Base-by-base conservation (phyloP, 768 basidiomycete species). In the Boletus vermiculosoides region DNA sequence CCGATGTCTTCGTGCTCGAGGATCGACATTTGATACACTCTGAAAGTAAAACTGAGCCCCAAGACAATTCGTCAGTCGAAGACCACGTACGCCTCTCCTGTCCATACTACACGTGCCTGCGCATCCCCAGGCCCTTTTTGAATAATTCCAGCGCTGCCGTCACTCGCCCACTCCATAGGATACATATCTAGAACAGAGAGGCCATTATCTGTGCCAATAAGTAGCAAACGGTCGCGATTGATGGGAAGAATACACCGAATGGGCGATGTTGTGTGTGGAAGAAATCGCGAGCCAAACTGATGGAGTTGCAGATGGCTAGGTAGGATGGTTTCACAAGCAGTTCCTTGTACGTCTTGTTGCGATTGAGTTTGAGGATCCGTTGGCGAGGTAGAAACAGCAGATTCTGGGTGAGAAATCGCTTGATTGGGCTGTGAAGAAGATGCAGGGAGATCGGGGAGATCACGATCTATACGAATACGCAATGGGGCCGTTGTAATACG, bases 111-210 rank as follows among this genome's bases (percentile, higher is more conserved):
- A 56, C 81, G 77, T 36, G 82, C 80, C 56, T 83, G 79, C 0
- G 92, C 90, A 59, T 92, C 90, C 41, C 81, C 80, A 5, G 91
- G 90, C 5, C 85, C 86, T 61, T 83, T 85, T 44, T 73, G 71
- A 28, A 72, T 42, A 9, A 79, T 63, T 18, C 74, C 71, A 15
- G 79, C 68, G 3, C 71, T 73, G 2, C 81, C 82, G 3, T 73
- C 71, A 25, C 75, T 75, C 11, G 65, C 65, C 83, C 83, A 86
- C 58, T 88, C 86, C 61, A 83, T 78, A 1, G 92, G 91, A 65
- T 86, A 90, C 83, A 91, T 86, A 65, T 94, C 87, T 48, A 94
- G 72, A 7, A 93, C 90, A 1, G 88, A 90, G 25, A 94, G 78
- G 3, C 92, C 92, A 56, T 85, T 79, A 59, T 90, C 87, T 55